Conservation (phyloP, 2,329 filamentous ascomycete species). For the Nothomitra cinnamomea region DNA sequence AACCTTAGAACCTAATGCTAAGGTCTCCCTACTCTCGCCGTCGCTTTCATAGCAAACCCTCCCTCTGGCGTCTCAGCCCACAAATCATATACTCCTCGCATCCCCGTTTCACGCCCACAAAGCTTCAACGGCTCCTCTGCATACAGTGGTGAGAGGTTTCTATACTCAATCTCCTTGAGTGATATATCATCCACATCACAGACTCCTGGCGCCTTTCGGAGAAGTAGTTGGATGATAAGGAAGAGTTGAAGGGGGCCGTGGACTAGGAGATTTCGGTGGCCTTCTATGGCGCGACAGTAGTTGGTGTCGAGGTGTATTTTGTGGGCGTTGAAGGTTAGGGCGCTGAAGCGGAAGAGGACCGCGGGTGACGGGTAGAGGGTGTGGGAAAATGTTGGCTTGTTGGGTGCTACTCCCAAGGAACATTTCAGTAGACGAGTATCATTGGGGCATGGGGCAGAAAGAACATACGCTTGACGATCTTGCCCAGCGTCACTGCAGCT, state of each 20-base stretch:
- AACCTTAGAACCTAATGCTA: constrained; percentile 17
- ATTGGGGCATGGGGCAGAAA: background rate
- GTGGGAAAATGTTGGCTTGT: constrained; percentile 36
- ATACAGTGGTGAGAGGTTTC: constrained; percentile 68
- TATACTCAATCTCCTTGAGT: constrained; percentile 51
- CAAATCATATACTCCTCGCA: constrained; percentile 22
- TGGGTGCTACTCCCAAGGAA: constrained; percentile 23
- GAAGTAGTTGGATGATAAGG: constrained; percentile 54
- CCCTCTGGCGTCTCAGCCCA: constrained; percentile 26
- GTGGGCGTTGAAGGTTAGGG: constrained; percentile 84
- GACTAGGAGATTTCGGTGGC: constrained; percentile 58
- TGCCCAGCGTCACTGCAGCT: constrained; percentile 11
- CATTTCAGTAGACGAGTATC: constrained; percentile 8
- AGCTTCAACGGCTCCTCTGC: constrained; percentile 53
- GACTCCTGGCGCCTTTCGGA: constrained; percentile 26
- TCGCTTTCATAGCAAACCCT: constrained; percentile 11
- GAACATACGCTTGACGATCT: constrained; percentile 19
- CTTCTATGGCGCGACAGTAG: constrained; percentile 55
- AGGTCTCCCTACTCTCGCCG: constrained; percentile 39
- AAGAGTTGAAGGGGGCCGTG: constrained; percentile 73
- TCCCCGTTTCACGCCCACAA: constrained; percentile 37
- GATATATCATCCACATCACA: constrained; percentile 13
- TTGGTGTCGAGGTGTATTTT: constrained; percentile 66
- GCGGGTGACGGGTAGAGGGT: constrained; percentile 46
- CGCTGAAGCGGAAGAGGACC: constrained; percentile 79